Evolutionary conservation across 257 asterid genomes (phyloP).

Genomic region (Fraxinus anomala): DNA sequence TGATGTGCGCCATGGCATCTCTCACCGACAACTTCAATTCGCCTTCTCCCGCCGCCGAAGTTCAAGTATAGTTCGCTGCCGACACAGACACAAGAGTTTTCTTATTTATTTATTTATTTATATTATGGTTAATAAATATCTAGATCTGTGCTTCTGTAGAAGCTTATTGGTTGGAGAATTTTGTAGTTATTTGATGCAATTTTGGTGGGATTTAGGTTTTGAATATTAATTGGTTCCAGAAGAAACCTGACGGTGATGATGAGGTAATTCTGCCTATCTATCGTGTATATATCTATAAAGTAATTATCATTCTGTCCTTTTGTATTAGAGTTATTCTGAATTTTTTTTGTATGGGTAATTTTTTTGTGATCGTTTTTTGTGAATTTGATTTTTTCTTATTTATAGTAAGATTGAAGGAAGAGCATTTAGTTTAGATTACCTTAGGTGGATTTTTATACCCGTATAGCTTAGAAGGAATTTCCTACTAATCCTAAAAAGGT

Average conservation of each 20-base stretch:
- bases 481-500: background rate
- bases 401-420: background rate
- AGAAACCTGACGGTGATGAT: conserved; percentile 66
- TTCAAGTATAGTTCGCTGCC: conserved; percentile 47
- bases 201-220: conserved; percentile 41
- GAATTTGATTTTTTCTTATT: background rate
- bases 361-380: background rate
- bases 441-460: background rate
- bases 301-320: background rate
- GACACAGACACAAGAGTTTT: background rate
- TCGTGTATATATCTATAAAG: background rate
- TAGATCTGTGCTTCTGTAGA: conserved; percentile 8
- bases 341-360: background rate
- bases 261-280: conserved; percentile 42
- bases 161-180: background rate
- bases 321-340: background rate
- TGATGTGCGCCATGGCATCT: conserved; percentile 86
- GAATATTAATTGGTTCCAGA: conserved; percentile 69
- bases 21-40: conserved; percentile 80
- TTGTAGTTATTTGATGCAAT: background rate
- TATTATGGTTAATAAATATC: background rate
- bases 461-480: background rate
- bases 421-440: background rate
- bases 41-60: conserved; percentile 73
- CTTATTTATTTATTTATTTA: background rate